Conservation (phyloP, 2,329 filamentous ascomycete genomes). For the Diaporthe sp. region DNA sequence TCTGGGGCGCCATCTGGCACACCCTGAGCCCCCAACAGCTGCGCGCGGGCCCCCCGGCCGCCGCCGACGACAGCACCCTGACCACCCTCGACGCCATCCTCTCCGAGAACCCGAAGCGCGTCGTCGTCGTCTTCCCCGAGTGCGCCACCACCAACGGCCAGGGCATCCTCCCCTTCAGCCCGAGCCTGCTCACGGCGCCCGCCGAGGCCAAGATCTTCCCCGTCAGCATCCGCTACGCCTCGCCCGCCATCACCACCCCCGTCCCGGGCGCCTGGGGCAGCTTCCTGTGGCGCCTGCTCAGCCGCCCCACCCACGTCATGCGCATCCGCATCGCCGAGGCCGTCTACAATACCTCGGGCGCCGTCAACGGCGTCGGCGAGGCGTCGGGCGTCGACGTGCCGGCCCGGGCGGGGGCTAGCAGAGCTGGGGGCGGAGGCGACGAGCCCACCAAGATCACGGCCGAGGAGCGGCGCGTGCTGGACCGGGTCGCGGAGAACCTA, state of each 20-base stretch:
- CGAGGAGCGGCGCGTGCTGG: conserved; percentile 79
- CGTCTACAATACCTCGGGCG: conserved; percentile 66
- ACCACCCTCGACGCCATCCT: conserved; percentile 75
- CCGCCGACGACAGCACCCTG: conserved; percentile 60
- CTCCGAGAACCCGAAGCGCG: conserved; percentile 76
- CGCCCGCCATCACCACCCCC: conserved; percentile 90
- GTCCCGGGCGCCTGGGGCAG: conserved; percentile 79
- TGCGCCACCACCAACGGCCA: conserved; percentile 94
- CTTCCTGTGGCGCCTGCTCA: conserved; percentile 90
- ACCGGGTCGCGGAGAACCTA: conserved; percentile 85
- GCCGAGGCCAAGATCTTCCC: conserved; percentile 85
- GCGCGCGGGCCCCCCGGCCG: conserved; percentile 51
- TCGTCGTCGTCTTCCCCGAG: conserved; percentile 92
- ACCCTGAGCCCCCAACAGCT: conserved; percentile 75
- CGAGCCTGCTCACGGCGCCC: conserved; percentile 78
- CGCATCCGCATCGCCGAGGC: conserved; percentile 90
- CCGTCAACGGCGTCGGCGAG: conserved; percentile 50
- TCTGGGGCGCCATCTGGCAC: conserved; percentile 80
- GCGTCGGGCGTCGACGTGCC: conserved; percentile 46
- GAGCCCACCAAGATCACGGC: conserved; percentile 47
- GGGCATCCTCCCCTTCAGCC: conserved; percentile 87
- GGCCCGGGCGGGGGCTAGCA: conserved; percentile 41
- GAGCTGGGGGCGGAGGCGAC: conserved; percentile 47
- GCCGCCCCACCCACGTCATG: conserved; percentile 88
- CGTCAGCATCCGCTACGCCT: conserved; percentile 89